Conservation (phyloP, 129 eudicot species). For the Ambrosia trifida region DNA sequence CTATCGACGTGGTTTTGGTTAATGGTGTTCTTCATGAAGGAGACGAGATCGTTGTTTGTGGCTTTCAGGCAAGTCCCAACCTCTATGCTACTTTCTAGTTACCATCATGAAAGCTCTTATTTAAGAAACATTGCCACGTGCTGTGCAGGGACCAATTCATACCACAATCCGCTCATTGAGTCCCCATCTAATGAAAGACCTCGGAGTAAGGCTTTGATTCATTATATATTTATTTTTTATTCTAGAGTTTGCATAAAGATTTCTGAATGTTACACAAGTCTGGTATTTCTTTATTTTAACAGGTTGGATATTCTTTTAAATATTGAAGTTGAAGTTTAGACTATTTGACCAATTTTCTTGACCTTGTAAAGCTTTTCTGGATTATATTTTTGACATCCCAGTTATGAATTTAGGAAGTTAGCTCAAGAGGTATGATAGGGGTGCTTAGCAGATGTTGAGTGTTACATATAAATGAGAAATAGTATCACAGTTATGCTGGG, state of each 20-base stretch:
- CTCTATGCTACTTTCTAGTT: background rate
- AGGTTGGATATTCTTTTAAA: background rate
- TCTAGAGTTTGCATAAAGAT: background rate
- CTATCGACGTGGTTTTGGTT: constrained; percentile 86
- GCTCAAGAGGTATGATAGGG: background rate
- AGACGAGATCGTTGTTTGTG: constrained; percentile 86
- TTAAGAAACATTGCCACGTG: background rate
- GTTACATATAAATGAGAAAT: too few species aligned
- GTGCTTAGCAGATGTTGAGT: background rate
- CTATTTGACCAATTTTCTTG: background rate
- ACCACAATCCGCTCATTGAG: constrained; percentile 76
- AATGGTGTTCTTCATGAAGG: constrained; percentile 94
- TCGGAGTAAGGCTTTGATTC: constrained; percentile 54
- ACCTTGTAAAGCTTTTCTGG: background rate
- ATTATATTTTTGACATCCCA: too few species aligned
- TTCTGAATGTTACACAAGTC: constrained; percentile 1
- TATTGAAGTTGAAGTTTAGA: background rate
- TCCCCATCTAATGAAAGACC: constrained; percentile 91
- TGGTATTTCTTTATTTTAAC: background rate
- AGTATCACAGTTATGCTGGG: background rate
- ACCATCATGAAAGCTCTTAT: background rate
- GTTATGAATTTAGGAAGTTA: background rate
- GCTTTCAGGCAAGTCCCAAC: constrained; percentile 65
- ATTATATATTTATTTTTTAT: background rate
- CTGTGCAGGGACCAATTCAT: constrained; percentile 74